These are phyloP conservation scores for Scedosporium boydii DNA, from an alignment of 2,329 filamentous ascomycete genomes.

Conservation along the genomic window DNA sequence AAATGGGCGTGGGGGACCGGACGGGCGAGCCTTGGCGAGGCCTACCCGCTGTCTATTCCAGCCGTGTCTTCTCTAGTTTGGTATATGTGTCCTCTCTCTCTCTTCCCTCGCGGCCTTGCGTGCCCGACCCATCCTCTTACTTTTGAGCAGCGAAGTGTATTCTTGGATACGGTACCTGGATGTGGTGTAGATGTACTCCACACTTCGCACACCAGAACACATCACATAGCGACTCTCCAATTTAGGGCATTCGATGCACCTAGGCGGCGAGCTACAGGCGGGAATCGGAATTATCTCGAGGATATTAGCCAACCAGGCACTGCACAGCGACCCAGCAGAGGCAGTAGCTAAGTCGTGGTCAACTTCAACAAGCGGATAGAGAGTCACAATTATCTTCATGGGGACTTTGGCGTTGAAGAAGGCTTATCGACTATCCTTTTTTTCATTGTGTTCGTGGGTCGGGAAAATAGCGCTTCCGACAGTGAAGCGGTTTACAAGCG, in stretches of 20 bases:
- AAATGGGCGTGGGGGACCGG: background rate
- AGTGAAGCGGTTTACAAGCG: too few species aligned
- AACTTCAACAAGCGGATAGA: background rate
- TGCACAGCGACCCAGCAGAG: background rate
- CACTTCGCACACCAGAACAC: background rate
- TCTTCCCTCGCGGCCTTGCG: background rate
- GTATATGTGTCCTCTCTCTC: background rate
- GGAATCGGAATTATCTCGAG: background rate
- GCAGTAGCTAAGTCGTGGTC: background rate
- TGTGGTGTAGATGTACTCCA: background rate
- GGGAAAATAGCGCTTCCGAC: too few species aligned
- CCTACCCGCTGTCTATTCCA: background rate
- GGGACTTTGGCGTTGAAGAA: background rate
- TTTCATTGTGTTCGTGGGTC: background rate
- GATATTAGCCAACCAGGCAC: background rate
- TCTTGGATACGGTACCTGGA: background rate
- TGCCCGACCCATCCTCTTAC: background rate
- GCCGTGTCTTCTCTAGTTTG: background rate
- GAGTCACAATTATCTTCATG: background rate
- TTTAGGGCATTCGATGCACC: background rate
- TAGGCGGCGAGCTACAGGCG: background rate
- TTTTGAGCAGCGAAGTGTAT: background rate
- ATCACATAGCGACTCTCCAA: background rate
- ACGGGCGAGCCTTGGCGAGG: background rate
- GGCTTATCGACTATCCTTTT: background rate